phyloP scores from a whole-genome alignment of 257 asterid species.

The Rehmannia glutinosa region DNA sequence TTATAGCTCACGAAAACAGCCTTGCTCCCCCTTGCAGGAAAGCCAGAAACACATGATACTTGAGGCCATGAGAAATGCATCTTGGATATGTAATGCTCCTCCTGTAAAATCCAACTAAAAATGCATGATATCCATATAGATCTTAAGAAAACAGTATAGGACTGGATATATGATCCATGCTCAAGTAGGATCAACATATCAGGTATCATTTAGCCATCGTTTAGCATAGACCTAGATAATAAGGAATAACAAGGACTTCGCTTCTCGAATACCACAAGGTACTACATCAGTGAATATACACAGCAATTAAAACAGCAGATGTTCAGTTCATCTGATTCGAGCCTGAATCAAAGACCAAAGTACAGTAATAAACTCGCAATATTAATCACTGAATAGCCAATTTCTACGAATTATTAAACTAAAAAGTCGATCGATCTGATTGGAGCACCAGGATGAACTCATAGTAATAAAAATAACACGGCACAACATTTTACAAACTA shows the following conservation, averaged over 20 bases:
- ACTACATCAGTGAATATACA: not conserved
- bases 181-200: constrained; percentile 11
- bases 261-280: not conserved
- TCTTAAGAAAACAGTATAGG: not conserved
- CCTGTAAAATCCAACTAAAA: constrained; percentile 44
- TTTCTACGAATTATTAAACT: not conserved
- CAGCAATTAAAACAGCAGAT: not conserved
- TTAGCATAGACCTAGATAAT: not conserved
- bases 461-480: not conserved
- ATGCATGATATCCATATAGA: not conserved
- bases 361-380: not conserved
- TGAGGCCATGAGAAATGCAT: constrained; percentile 90
- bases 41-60: constrained; percentile 67
- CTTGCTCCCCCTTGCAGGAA: constrained; percentile 73
- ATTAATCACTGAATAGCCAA: not conserved
- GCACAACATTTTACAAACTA: not conserved
- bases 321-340: not conserved
- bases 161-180: not conserved
- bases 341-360: not conserved
- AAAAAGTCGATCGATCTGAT: not conserved
- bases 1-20: constrained; percentile 69
- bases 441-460: not conserved
- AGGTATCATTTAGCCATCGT: not conserved
- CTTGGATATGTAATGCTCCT: constrained; percentile 70
- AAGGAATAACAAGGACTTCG: too few species aligned